Evolutionary conservation across 2,329 filamentous ascomycete species (phyloP).

Genomic region (Pseudogymnoascus sp.): DNA sequence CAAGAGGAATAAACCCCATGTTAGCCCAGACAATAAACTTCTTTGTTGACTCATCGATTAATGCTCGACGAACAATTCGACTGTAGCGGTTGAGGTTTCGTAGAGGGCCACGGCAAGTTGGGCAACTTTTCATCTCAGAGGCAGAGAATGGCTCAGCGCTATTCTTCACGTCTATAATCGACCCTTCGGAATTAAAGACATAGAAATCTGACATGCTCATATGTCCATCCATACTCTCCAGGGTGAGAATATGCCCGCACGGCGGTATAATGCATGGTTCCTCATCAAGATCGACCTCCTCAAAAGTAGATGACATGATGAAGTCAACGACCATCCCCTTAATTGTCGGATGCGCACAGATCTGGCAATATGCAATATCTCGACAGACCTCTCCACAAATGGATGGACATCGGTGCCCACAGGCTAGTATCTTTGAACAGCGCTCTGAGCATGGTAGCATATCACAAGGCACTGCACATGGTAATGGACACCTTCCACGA

Average conservation of each 20-base stretch:
- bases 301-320: slow-evolving; percentile 44
- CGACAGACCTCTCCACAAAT: slow-evolving; percentile 59
- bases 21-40: slow-evolving; percentile 52
- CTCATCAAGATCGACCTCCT: slow-evolving; percentile 48
- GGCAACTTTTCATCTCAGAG: slow-evolving; percentile 44
- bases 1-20: slow-evolving; percentile 18
- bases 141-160: slow-evolving; percentile 41
- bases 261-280: slow-evolving; percentile 52
- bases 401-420: slow-evolving; percentile 57
- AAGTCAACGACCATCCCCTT: slow-evolving; percentile 46
- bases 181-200: slow-evolving; percentile 29
- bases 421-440: slow-evolving; percentile 44
- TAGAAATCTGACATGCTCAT: slow-evolving; percentile 48
- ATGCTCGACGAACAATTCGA: slow-evolving; percentile 48
- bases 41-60: slow-evolving; percentile 56
- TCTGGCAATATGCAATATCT: slow-evolving; percentile 43
- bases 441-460: slow-evolving; percentile 55
- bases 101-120: slow-evolving; percentile 51
- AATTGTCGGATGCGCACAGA: slow-evolving; percentile 39
- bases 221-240: slow-evolving; percentile 50
- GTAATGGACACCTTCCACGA: slow-evolving; percentile 31
- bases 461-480: slow-evolving; percentile 59
- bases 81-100: slow-evolving; percentile 52
- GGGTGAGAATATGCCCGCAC: slow-evolving; percentile 57
- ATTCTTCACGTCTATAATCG: slow-evolving; percentile 28